Evolutionary conservation across 176 grass and related monocot genomes (phyloP), one percentile per base, ranked within the genome.

Genomic region (Calamus simplicifolius): DNA sequence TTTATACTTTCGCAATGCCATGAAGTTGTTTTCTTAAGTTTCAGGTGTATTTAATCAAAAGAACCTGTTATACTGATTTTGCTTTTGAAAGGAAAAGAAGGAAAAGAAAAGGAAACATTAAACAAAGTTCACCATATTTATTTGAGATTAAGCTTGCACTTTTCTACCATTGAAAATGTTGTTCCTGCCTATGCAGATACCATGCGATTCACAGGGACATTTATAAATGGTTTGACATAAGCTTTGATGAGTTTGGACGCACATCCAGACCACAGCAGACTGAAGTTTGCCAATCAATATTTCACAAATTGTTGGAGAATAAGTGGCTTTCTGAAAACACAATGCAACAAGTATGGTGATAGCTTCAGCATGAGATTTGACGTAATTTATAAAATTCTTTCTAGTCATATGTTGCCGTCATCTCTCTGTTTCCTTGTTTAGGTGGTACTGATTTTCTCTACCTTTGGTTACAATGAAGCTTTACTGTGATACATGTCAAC

Each of bases 201-300:
- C 79, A 98, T 76, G 85, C 79, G 27, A 92, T 98, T 64, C 88
- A 98, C 49, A 67, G 31, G 8, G 88, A 98, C 43, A 81, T 98
- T 53, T 98, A 98, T 52, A 76, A 85, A 73, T 98, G 93, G 93
- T 98, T 92, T 64, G 74, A 89, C 59, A 98, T 98, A 64, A 98
- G 89, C 61, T 98, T 98, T 76, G 93, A 98, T 54, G 79, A 92
- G 67, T 98, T 98, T 83, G 93, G 93, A 18, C 75, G 84, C 8
- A 98, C 88, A 12, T 98, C 87, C 27, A 59, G 59, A 64, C 84
- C 84, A 49, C 65, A 91, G 72, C 87, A 98, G 74, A 92, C 93
- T 59, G 84, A 85, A 79, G 79, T 83, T 49, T 98, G 93, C 70
- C 93, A 98, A 75, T 62, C 75, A 62, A 85, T 98, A 69, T 98